phyloP scores from a whole-genome alignment of 2,329 filamentous ascomycete species.

The Teratosphaeria epicoccoides region DNA sequence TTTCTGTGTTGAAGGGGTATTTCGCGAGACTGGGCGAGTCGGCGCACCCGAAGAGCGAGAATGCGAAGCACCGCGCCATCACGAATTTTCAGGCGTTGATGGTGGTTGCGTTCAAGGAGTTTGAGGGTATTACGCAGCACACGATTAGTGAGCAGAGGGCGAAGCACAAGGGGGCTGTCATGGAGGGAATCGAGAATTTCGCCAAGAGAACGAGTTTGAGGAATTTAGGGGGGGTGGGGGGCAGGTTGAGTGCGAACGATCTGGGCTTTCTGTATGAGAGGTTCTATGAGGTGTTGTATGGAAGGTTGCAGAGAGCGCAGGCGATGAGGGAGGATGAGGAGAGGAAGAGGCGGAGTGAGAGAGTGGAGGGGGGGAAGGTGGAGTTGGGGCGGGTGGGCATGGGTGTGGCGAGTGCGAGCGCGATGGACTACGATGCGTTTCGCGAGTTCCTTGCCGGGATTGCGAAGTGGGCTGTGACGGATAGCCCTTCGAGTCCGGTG shows the following conservation, averaged over 20 bases:
- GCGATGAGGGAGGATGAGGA: constrained; percentile 62
- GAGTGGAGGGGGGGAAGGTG: constrained; percentile 42
- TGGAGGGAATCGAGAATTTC: constrained; percentile 94
- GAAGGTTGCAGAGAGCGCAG: constrained; percentile 72
- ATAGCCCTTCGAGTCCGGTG: constrained; percentile 56
- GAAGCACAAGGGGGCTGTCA: constrained; percentile 87
- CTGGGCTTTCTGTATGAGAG: constrained; percentile 84
- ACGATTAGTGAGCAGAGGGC: constrained; percentile 80
- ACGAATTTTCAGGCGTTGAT: constrained; percentile 96
- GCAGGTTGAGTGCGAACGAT: constrained; percentile 74
- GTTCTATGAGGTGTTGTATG: constrained; percentile 86
- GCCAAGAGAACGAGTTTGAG: constrained; percentile 93
- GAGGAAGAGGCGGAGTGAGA: constrained; percentile 42
- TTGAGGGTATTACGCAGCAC: constrained; percentile 85
- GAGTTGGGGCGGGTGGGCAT: constrained; percentile 82
- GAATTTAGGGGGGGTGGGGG: constrained; percentile 92
- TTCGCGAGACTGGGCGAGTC: constrained; percentile 90
- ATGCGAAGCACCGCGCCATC: constrained; percentile 84
- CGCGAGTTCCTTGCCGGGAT: constrained; percentile 81
- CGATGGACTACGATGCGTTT: constrained; percentile 97
- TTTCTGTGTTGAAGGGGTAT: constrained; percentile 89
- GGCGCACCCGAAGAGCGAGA: constrained; percentile 89
- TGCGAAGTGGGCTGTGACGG: constrained; percentile 85
- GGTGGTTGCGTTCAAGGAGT: constrained; percentile 98
- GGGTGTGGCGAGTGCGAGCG: constrained; percentile 66